Conservation (phyloP, 2,329 filamentous ascomycete genomes). For the Fusarium virguliforme region DNA sequence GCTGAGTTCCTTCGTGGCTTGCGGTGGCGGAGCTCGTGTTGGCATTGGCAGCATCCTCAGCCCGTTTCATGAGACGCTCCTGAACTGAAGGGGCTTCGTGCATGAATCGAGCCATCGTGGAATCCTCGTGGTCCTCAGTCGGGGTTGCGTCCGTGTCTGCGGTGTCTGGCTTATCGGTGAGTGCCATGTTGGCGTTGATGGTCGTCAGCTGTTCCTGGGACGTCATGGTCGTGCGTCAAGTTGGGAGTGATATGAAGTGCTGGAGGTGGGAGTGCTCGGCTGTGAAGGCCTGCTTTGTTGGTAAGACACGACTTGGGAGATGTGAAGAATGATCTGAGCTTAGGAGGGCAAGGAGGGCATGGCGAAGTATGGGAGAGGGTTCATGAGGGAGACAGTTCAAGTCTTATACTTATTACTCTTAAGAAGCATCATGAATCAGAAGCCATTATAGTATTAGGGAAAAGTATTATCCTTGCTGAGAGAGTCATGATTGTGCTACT, state of each 20-base stretch:
- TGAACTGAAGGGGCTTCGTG: conserved; percentile 25
- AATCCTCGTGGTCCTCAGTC: neutral
- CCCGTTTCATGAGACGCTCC: conserved; percentile 15
- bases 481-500: neutral
- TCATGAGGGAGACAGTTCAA: neutral
- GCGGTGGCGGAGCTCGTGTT: neutral
- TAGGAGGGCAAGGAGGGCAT: neutral
- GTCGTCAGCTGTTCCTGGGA: too few relatives aligned
- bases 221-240: too few relatives aligned
- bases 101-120: conserved; percentile 19
- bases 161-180: neutral
- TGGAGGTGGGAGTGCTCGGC: neutral
- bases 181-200: too few relatives aligned
- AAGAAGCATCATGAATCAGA: neutral
- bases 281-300: neutral
- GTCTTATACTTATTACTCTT: neutral
- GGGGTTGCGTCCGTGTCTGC: neutral
- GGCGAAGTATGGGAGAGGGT: neutral
- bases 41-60: neutral
- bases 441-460: neutral
- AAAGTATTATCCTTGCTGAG: neutral
- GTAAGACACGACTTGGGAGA: neutral
- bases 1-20: neutral
- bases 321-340: neutral
- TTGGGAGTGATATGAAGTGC: neutral